Percentiles rank a stretch among this genome's conserved stretches.
Conservation (phyloP, 768 basidiomycete genomes). For the Trametes gibbosa region DNA sequence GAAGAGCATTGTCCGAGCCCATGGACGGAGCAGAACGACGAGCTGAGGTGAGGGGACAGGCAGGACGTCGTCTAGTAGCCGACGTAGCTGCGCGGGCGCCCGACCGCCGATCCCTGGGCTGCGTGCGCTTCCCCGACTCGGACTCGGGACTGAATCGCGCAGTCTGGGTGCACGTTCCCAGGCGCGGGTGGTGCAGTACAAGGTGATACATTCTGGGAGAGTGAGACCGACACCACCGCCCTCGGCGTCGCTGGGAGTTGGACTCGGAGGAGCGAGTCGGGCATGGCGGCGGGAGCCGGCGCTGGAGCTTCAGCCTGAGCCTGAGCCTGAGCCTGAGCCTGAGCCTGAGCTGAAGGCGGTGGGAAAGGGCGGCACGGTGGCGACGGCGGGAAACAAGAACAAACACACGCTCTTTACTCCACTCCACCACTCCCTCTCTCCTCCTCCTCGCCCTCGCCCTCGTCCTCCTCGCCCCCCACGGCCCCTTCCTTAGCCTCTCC, state of each 20-base stretch:
- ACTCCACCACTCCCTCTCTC: constrained; percentile 20
- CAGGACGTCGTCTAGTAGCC: not conserved
- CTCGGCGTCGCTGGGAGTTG: too few relatives aligned
- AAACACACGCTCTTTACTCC: constrained; percentile 27
- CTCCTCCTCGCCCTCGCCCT: constrained; percentile 18
- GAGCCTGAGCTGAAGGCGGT: too few relatives aligned
- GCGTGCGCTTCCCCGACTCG: too few relatives aligned
- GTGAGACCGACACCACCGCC: too few relatives aligned
- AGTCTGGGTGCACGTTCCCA: not conserved
- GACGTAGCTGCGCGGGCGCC: not conserved
- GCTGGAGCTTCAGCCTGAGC: too few relatives aligned
- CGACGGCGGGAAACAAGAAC: constrained; percentile 20
- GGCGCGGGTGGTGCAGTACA: not conserved
- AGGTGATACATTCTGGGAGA: not conserved
- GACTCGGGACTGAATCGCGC: not conserved
- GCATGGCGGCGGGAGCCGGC: too few relatives aligned
- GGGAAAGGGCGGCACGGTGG: constrained; percentile 5
- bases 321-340: too few relatives aligned
- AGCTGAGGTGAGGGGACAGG: not conserved
- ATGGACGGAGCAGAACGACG: not conserved
- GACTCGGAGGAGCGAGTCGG: too few relatives aligned
- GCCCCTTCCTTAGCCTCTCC: constrained; percentile 23
- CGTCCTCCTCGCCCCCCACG: constrained; percentile 13
- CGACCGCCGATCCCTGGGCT: not conserved
- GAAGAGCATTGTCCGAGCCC: not conserved